These are phyloP conservation scores for Kwoniella heveanensis DNA, from an alignment of 768 basidiomycete genomes.

Conservation along the genomic window DNA sequence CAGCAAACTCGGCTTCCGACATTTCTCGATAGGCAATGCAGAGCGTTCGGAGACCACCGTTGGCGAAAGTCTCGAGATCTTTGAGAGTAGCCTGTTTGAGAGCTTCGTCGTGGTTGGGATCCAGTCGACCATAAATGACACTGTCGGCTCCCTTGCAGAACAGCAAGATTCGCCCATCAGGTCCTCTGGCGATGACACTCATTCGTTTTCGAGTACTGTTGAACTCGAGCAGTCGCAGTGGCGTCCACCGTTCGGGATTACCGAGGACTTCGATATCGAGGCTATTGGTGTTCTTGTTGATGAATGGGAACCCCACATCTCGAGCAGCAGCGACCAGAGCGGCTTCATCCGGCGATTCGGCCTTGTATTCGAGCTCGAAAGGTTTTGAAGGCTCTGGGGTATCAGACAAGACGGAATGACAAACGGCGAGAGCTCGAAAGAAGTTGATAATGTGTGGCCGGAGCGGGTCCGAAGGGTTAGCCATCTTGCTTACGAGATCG, in stretches of 20 bases:
- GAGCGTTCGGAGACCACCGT: slow-evolving; percentile 84
- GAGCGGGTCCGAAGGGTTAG: slow-evolving; percentile 65
- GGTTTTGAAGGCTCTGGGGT: slow-evolving; percentile 68
- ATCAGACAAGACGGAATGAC: slow-evolving; percentile 83
- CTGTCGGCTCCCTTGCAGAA: slow-evolving; percentile 98
- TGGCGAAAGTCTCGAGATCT: slow-evolving; percentile 93
- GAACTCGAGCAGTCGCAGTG: slow-evolving; percentile 85
- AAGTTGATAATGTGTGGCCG: slow-evolving; percentile 73
- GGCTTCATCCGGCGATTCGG: slow-evolving; percentile 93
- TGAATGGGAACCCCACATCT: slow-evolving; percentile 89
- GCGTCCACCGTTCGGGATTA: slow-evolving; percentile 75
- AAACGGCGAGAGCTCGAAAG: slow-evolving; percentile 92
- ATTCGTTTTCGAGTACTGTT: slow-evolving; percentile 92
- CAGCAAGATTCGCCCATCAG: slow-evolving; percentile 77
- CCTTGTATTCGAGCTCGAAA: slow-evolving; percentile 79
- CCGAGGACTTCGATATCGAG: slow-evolving; percentile 92
- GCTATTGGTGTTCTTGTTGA: slow-evolving; percentile 70
- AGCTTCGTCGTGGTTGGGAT: slow-evolving; percentile 69
- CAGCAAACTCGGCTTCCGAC: slow-evolving; percentile 77
- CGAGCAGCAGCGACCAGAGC: slow-evolving; percentile 89
- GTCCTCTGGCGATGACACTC: slow-evolving; percentile 84
- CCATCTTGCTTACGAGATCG: slow-evolving; percentile 75
- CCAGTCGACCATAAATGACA: slow-evolving; percentile 85
- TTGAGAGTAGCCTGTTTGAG: slow-evolving; percentile 76
- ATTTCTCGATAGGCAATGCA: slow-evolving; percentile 82